Percentiles rank a stretch among this genome's conserved stretches.
These are phyloP conservation scores for Lentinula guzmanii DNA, from an alignment of 768 basidiomycete species.

Conservation along the genomic window DNA sequence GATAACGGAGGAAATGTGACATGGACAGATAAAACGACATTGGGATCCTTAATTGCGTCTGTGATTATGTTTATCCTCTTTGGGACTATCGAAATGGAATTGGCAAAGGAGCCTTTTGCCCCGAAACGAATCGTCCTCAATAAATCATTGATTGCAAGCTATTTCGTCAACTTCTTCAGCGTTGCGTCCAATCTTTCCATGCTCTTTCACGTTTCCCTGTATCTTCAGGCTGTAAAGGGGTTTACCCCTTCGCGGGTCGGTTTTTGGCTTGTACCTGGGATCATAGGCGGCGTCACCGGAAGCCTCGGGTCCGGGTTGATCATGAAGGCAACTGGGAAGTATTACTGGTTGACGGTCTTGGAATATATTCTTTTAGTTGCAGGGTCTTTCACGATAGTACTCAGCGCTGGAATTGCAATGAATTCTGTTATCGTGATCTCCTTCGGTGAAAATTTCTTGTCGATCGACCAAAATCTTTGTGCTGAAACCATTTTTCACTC, in stretches of 20 bases:
- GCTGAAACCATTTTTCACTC: background rate
- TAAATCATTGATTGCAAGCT: conserved; percentile 43
- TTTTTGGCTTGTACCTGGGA: conserved; percentile 42
- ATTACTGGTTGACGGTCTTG: conserved; percentile 42
- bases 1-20: conserved; percentile 48
- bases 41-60: conserved; percentile 28
- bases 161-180: conserved; percentile 55
- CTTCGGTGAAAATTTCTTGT: conserved; percentile 26
- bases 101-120: conserved; percentile 56
- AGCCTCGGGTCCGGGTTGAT: conserved; percentile 45
- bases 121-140: conserved; percentile 48
- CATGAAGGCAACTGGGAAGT: conserved; percentile 56
- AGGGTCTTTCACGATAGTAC: conserved; percentile 30
- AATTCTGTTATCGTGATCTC: conserved; percentile 32
- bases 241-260: conserved; percentile 44
- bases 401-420: conserved; percentile 33
- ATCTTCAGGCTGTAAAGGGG: conserved; percentile 50
- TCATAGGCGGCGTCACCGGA: conserved; percentile 41
- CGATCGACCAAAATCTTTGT: background rate
- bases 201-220: conserved; percentile 50
- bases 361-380: conserved; percentile 31
- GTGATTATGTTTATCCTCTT: conserved; percentile 31
- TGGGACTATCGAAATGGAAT: conserved; percentile 36
- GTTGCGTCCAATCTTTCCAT: conserved; percentile 37
- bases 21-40: conserved; percentile 36